Evolutionary conservation across 805 yeast species (phyloP).

Genomic region (Cyberlindnera xylosilytica): DNA sequence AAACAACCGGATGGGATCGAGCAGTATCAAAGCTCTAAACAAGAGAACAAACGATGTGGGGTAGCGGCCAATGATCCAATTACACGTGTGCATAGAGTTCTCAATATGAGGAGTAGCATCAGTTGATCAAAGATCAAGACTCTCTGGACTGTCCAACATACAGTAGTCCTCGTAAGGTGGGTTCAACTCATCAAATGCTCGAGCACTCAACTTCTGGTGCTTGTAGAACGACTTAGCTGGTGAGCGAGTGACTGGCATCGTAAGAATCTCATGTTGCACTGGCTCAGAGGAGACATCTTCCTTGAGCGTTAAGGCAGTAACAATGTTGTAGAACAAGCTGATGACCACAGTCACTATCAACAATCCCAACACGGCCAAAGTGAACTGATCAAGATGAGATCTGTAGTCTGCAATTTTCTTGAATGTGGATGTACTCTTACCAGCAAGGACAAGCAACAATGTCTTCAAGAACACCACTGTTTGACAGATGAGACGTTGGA

Average conservation of each 20-base stretch:
- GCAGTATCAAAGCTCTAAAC: too few relatives aligned
- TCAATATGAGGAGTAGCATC: too few relatives aligned
- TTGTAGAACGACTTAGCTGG: background rate
- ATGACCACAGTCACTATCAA: constrained; percentile 7
- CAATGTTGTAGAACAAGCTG: constrained; percentile 10
- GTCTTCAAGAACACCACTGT: constrained; percentile 3
- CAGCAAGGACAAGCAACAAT: constrained; percentile 5
- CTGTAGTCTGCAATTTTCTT: constrained; percentile 1
- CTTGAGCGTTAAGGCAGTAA: background rate
- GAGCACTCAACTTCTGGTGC: too few relatives aligned
- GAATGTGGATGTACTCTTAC: constrained; percentile 8
- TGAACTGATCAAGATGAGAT: constrained; percentile 8
- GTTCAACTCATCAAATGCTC: too few relatives aligned
- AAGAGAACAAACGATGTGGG: too few relatives aligned
- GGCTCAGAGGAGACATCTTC: too few relatives aligned
- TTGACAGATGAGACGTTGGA: constrained; percentile 1
- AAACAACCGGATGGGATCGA: too few relatives aligned
- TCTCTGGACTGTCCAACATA: background rate
- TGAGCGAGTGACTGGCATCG: background rate
- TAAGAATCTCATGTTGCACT: background rate
- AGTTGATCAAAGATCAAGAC: too few relatives aligned
- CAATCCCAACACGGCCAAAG: constrained; percentile 12
- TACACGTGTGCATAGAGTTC: too few relatives aligned
- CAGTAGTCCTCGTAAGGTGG: background rate
- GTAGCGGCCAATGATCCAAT: too few relatives aligned